Conservation (phyloP, 345 rosid genomes). For the Raphanus sativus region DNA sequence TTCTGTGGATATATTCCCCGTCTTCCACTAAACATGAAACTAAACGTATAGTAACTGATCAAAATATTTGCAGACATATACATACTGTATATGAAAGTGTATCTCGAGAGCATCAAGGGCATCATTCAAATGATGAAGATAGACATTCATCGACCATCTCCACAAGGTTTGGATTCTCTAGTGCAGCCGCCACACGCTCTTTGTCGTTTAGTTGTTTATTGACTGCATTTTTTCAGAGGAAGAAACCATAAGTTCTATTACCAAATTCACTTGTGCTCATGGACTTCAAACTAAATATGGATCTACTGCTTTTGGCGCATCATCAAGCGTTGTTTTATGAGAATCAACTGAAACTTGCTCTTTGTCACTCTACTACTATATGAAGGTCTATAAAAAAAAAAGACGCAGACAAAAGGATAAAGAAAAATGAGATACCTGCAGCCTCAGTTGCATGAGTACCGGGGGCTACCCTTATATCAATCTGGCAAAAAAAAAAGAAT, state of each 20-base stretch:
- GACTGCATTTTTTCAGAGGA: conserved; percentile 51
- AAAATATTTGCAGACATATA: background rate
- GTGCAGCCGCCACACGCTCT: conserved; percentile 91
- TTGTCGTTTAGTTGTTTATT: conserved; percentile 92
- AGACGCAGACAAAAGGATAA: background rate
- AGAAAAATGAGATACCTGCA: conserved; percentile 51
- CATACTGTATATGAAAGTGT: background rate
- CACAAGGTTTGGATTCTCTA: conserved; percentile 90
- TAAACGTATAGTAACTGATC: background rate
- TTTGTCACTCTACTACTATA: background rate
- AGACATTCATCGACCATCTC: conserved; percentile 91
- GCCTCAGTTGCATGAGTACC: conserved; percentile 95
- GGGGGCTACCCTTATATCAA: conserved; percentile 89
- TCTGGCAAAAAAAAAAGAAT: conserved; percentile 44
- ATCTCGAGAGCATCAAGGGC: background rate
- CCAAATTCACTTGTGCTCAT: background rate
- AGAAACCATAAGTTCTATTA: background rate
- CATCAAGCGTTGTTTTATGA: background rate
- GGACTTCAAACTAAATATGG: background rate
- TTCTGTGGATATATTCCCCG: background rate
- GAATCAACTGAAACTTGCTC: background rate
- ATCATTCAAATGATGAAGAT: conserved; percentile 61
- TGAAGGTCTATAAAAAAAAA: no score
- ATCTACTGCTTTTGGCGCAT: background rate
- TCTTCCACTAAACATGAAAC: no score